Evolutionary conservation across 441 rosid species (phyloP).

Genomic region (Eruca vesicaria): DNA sequence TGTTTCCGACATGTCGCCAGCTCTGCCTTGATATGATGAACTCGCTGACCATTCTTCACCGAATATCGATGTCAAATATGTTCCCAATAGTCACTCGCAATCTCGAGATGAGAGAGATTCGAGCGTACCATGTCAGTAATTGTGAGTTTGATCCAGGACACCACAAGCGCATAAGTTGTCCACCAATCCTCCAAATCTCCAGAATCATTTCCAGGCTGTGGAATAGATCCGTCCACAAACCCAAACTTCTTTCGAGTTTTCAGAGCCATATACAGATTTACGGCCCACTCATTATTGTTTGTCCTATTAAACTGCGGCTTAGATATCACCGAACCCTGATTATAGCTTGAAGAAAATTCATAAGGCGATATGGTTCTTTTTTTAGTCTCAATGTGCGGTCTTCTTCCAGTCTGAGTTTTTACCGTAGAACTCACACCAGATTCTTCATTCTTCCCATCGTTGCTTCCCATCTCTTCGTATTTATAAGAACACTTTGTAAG

Average conservation of each 20-base stretch:
- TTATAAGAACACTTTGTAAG: no score
- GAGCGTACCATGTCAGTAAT: background rate
- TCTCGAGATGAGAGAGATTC: background rate
- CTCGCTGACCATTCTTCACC: background rate
- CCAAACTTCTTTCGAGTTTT: background rate
- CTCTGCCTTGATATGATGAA: background rate
- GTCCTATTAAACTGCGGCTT: background rate
- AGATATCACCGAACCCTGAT: background rate
- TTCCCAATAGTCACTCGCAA: background rate
- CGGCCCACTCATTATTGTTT: background rate
- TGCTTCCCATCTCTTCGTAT: no score
- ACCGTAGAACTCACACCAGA: no score
- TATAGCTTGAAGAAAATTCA: background rate
- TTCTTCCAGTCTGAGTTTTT: no score
- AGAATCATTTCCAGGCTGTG: background rate
- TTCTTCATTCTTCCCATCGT: no score
- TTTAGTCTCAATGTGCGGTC: no score
- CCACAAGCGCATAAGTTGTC: background rate
- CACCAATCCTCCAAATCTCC: background rate
- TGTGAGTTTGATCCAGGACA: background rate
- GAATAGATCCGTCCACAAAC: background rate
- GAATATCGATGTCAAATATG: background rate
- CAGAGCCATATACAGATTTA: background rate
- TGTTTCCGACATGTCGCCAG: background rate
- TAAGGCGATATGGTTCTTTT: no score